A percentile compares a stretch with the other conserved stretches of the same genome.
phyloP scores from a whole-genome alignment of 2,329 filamentous ascomycete species.

The Cordyceps fumosorosea region DNA sequence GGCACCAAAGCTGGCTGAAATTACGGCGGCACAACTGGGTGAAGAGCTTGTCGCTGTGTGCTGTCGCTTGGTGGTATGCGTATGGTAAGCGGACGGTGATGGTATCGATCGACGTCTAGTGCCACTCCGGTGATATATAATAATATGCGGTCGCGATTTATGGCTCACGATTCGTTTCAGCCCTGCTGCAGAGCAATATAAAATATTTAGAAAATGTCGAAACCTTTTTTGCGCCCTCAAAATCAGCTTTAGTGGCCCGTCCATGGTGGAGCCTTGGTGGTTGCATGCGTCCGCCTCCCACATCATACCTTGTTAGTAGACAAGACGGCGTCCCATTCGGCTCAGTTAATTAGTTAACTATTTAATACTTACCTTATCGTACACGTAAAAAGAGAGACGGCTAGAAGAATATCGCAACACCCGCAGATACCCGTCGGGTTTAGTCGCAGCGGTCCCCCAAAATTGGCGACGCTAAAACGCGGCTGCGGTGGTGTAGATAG shows the following conservation, averaged over 20 bases:
- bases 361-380: too few relatives aligned
- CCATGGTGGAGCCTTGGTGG: constrained; percentile 5
- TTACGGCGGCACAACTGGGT: background rate
- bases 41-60: background rate
- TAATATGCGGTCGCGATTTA: background rate
- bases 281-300: background rate
- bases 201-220: background rate
- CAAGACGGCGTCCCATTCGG: too few relatives aligned
- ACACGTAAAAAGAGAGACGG: background rate
- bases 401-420: too few relatives aligned
- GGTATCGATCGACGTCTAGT: background rate
- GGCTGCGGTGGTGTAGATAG: background rate
- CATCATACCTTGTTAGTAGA: too few relatives aligned
- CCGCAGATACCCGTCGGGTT: background rate
- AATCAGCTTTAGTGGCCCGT: background rate
- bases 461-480: background rate
- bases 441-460: background rate
- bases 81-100: background rate
- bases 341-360: too few relatives aligned
- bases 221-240: background rate
- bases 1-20: background rate
- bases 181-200: background rate
- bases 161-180: background rate
- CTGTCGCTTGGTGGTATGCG: background rate
- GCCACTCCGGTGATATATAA: background rate